Evolutionary conservation across 2,329 filamentous ascomycete genomes (phyloP), one percentile per base, ranked within the genome.

Genomic region (Paracorniculantispora psalliotae): DNA sequence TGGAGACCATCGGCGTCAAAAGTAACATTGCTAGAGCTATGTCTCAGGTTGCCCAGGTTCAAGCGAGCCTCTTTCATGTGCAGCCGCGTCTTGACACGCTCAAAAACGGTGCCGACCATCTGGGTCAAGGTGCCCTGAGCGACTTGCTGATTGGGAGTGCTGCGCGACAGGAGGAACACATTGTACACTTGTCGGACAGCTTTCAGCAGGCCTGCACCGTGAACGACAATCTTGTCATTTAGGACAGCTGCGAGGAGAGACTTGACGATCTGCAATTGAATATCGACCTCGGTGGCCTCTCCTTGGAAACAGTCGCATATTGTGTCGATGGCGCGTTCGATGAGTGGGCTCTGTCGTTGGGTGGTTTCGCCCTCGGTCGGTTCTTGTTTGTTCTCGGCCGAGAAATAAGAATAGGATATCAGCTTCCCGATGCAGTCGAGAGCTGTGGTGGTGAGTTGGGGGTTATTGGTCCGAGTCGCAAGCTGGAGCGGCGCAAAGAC

Each of bases 291-390:
- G 0, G 96, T 99, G 1, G 90, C 90, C 76, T 99, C 94, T 70
- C 94, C 93, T 71, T 97, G 92, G 71, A 99, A 99, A 73, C 94
- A 99, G 71, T 97, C 93, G 80, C 94, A 99, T 79, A 99, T 99
- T 37, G 94, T 96, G 75, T 99, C 96, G 69, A 99, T 99, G 61
- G 96, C 94, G 64, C 93, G 85, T 76, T 99, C 96, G 70, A 99
- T 99, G 65, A 99, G 80, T 17, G 93, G 92, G 4, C 89, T 80
- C 61, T 72, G 68, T 37, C 12, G 56, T 37, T 50, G 37, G 48
- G 48, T 67, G 46, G n/a, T n/a, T n/a, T 73, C 74, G 64, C 79
- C 75, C 64, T 78, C 73, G 58, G 74, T 63, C 67, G 60, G 67
- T 49, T 77, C 75, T 59, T 76, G 72, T 23, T 75, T 74, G 54